A percentile compares a stretch with the other conserved stretches of the same genome.
phyloP scores from a whole-genome alignment of 495 filamentous ascomycete species.

The Aspergillus nanangensis region DNA sequence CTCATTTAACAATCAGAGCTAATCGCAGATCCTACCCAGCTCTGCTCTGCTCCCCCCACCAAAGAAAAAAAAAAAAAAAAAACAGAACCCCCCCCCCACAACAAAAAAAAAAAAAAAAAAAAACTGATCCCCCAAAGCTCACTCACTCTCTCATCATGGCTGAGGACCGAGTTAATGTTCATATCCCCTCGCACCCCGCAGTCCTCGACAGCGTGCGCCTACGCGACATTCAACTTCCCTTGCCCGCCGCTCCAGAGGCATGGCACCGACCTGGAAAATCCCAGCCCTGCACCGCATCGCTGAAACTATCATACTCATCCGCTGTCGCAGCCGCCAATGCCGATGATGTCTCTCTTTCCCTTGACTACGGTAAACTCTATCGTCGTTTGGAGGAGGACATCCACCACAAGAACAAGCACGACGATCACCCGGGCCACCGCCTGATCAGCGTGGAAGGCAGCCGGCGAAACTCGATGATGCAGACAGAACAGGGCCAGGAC shows the following conservation, averaged over 20 bases:
- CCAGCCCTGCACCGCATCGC: constrained; percentile 40
- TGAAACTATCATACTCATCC: constrained; percentile 42
- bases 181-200: constrained; percentile 30
- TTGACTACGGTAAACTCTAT: constrained; percentile 47
- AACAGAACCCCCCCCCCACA: too few species aligned
- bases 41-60: too few species aligned
- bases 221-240: constrained; percentile 37
- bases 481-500: constrained; percentile 28
- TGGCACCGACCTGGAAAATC: constrained; percentile 42
- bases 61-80: too few species aligned
- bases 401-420: constrained; percentile 23
- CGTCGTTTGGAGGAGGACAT: constrained; percentile 39
- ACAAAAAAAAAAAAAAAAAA: too few species aligned
- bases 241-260: constrained; percentile 40
- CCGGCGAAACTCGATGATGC: constrained; percentile 28
- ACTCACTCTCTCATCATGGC: constrained; percentile 28
- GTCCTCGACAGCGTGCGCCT: constrained; percentile 40
- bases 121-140: too few species aligned
- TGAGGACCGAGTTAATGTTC: constrained; percentile 24
- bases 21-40: too few species aligned
- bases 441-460: constrained; percentile 31
- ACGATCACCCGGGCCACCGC: constrained; percentile 17
- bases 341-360: constrained; percentile 41
- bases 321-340: constrained; percentile 36
- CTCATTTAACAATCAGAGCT: too few species aligned